phyloP scores from a whole-genome alignment of 2,329 filamentous ascomycete species.

The Claviceps citrina region DNA sequence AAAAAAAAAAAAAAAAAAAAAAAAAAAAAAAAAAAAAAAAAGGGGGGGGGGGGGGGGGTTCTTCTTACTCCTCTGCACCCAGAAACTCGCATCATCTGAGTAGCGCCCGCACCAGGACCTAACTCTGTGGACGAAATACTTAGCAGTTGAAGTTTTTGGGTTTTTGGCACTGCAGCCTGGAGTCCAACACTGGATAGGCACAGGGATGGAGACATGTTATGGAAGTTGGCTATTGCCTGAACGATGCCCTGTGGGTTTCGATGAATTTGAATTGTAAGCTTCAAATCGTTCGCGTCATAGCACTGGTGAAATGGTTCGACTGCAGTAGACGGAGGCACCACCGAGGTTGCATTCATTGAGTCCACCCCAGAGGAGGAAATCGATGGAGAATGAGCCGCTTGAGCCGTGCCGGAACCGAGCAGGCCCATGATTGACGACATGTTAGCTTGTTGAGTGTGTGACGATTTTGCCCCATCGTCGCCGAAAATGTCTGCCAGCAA shows the following conservation, averaged over 20 bases:
- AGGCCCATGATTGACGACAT: constrained; percentile 78
- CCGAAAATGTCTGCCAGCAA: constrained; percentile 84
- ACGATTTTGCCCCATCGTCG: constrained; percentile 36
- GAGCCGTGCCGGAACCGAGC: constrained; percentile 40
- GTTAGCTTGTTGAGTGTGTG: constrained; percentile 39
- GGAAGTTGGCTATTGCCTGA: constrained; percentile 72
- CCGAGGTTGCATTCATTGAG: constrained; percentile 33
- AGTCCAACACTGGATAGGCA: constrained; percentile 61
- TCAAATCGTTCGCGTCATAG: constrained; percentile 76
- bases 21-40: no score
- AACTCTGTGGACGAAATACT: constrained; percentile 74
- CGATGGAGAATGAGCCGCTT: constrained; percentile 17
- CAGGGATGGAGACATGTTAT: constrained; percentile 53
- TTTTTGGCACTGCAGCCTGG: constrained; percentile 92
- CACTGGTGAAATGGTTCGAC: constrained; percentile 47
- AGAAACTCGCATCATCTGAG: constrained; percentile 77
- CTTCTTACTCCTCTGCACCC: constrained; percentile 75
- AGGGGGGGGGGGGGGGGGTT: not conserved
- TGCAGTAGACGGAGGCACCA: constrained; percentile 26
- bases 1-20: no score
- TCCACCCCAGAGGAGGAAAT: constrained; percentile 31
- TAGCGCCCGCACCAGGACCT: constrained; percentile 63
- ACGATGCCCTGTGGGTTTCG: constrained; percentile 64
- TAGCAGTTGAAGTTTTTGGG: constrained; percentile 82
- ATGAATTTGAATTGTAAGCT: constrained; percentile 69